Evolutionary conservation across 805 yeast genomes (phyloP).

Genomic region (Saccharomycopsis oosterbeekiorum): DNA sequence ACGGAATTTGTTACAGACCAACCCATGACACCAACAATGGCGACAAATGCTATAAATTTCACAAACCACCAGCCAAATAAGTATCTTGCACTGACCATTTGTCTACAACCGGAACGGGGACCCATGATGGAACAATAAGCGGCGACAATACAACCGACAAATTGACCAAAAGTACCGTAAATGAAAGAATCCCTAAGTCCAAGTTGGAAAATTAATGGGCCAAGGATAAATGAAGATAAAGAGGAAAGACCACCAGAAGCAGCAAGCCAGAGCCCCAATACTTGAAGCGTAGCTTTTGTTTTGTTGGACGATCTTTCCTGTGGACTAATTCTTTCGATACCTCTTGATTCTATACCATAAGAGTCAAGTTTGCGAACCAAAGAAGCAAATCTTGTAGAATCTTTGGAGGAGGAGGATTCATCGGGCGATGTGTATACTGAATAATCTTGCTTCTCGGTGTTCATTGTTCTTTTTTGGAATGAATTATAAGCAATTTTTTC

Average conservation of each 20-base stretch:
- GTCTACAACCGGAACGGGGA: slow-evolving; percentile 82
- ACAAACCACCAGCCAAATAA: slow-evolving; percentile 84
- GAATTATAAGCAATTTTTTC: not conserved
- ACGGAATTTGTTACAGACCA: slow-evolving; percentile 92
- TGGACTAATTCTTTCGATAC: slow-evolving; percentile 67
- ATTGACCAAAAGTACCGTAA: slow-evolving; percentile 52
- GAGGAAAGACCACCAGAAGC: slow-evolving; percentile 87
- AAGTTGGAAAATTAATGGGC: slow-evolving; percentile 60
- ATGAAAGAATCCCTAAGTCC: slow-evolving; percentile 56
- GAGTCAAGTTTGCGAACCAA: slow-evolving; percentile 33
- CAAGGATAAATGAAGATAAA: slow-evolving; percentile 73
- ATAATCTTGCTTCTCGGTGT: not conserved
- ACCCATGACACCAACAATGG: slow-evolving; percentile 73
- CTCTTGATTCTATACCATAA: slow-evolving; percentile 64
- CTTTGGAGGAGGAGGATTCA: not conserved
- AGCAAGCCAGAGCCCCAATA: slow-evolving; percentile 71
- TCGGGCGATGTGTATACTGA: not conserved
- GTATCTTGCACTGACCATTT: slow-evolving; percentile 74
- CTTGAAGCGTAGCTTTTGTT: slow-evolving; percentile 32
- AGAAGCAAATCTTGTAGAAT: not conserved
- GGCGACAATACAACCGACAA: slow-evolving; percentile 66
- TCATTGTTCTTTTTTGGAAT: not conserved
- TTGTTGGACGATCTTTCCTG: slow-evolving; percentile 44
- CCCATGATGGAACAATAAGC: slow-evolving; percentile 84
- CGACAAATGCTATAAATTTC: slow-evolving; percentile 59